Percentiles rank a stretch among this genome's conserved stretches.
Conservation (phyloP, 805 yeast genomes). For the Schwanniomyces sp. region DNA sequence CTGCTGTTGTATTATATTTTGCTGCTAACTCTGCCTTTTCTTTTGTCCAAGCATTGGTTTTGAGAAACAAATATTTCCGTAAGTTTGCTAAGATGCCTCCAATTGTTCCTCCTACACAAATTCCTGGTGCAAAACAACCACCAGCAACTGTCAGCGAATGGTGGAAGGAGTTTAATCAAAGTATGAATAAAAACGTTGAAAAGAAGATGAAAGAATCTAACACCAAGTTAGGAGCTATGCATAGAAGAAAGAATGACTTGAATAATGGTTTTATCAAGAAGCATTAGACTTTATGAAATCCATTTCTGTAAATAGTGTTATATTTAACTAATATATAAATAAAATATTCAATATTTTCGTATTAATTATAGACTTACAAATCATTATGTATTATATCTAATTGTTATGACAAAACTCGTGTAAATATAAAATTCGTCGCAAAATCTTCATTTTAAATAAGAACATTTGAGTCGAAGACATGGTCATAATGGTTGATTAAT, state of each 20-base stretch:
- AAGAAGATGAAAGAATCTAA: conserved; percentile 34
- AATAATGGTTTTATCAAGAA: conserved; percentile 39
- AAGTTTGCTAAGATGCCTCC: conserved; percentile 57
- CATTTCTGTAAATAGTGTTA: conserved; percentile 6
- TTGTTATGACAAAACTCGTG: neutral
- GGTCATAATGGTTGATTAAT: conserved; percentile 44
- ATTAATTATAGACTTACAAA: too few relatives aligned
- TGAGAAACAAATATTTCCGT: conserved; percentile 63
- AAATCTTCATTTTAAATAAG: neutral
- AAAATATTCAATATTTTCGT: neutral
- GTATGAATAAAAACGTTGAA: conserved; percentile 30
- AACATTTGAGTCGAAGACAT: conserved; percentile 27
- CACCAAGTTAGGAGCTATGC: conserved; percentile 36
- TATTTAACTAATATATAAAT: neutral
- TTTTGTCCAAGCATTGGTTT: conserved; percentile 64
- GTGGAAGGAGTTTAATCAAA: conserved; percentile 33
- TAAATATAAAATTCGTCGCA: neutral
- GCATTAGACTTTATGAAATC: conserved; percentile 20
- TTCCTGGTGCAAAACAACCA: conserved; percentile 24
- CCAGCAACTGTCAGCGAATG: conserved; percentile 37
- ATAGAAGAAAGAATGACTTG: conserved; percentile 30
- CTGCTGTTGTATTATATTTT: conserved; percentile 84
- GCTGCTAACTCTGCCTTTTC: conserved; percentile 79
- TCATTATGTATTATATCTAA: neutral
- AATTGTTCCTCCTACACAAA: conserved; percentile 51